These are phyloP conservation scores for Citrus hindsii DNA, from an alignment of 345 rosid species.

Conservation along the genomic window DNA sequence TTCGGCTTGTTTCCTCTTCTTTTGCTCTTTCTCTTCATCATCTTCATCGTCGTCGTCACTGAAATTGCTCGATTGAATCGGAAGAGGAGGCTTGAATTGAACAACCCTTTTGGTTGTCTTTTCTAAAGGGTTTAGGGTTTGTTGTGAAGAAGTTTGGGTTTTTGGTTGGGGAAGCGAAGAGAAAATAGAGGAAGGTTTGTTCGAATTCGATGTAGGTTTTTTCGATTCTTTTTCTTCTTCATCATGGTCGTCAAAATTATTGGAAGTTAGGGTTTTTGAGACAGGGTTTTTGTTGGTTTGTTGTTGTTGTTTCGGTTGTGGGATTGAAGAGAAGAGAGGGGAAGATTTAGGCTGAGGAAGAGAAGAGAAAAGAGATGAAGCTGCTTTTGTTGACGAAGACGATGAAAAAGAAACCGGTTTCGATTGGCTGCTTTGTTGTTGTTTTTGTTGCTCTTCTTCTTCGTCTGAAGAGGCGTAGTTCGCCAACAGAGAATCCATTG, in stretches of 20 bases:
- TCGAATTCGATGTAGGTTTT: conserved; percentile 22
- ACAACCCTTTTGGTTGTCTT: conserved; percentile 52
- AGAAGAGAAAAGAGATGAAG: conserved; percentile 15
- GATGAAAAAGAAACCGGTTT: conserved; percentile 1
- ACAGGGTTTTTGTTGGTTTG: conserved; percentile 10
- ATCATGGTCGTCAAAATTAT: not conserved
- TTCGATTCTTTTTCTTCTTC: conserved; percentile 2
- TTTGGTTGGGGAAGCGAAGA: conserved; percentile 55
- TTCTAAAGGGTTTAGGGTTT: not conserved
- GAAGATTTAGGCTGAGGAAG: conserved; percentile 23
- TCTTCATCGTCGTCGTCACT: conserved; percentile 49
- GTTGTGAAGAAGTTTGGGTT: conserved; percentile 17
- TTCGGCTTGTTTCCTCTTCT: conserved; percentile 35
- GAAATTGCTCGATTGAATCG: conserved; percentile 11
- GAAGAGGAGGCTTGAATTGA: conserved; percentile 56
- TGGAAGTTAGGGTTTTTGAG: not conserved
- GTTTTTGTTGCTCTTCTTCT: conserved; percentile 40
- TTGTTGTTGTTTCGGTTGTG: conserved; percentile 20
- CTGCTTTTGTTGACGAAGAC: not conserved
- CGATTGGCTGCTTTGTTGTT: not conserved
- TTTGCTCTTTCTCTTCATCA: conserved; percentile 44
- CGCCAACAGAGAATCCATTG: conserved; percentile 81
- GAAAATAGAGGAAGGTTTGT: conserved; percentile 32
- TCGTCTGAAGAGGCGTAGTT: conserved; percentile 88
- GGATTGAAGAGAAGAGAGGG: conserved; percentile 23